A percentile compares a stretch with the other conserved stretches of the same genome.
These are phyloP conservation scores for Chytriomyces confervae DNA, from an alignment of 192 early-diverging fungal genomes.

Conservation along the genomic window DNA sequence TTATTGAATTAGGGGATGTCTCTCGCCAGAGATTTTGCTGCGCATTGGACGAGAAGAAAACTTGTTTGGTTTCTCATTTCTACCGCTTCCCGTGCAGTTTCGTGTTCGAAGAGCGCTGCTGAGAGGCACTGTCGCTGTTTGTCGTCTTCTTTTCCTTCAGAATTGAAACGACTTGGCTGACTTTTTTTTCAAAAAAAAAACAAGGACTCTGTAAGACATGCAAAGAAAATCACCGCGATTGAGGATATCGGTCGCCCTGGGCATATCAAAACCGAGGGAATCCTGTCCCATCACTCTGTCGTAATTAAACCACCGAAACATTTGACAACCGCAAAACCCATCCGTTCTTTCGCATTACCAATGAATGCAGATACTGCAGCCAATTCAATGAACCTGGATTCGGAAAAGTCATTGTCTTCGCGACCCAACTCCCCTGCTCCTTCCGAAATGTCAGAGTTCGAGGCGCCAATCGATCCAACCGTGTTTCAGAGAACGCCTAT, in stretches of 20 bases:
- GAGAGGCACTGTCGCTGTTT: background rate
- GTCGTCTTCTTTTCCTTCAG: no score
- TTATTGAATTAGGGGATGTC: background rate
- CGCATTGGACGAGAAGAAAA: background rate
- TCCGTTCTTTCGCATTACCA: background rate
- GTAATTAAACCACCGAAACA: background rate
- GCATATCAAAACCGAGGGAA: background rate
- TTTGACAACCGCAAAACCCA: background rate
- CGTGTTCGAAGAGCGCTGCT: background rate
- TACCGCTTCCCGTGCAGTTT: background rate
- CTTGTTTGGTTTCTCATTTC: background rate
- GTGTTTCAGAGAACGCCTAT: background rate
- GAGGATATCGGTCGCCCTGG: no score
- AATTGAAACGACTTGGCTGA: no score
- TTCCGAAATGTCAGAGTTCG: constrained; percentile 1
- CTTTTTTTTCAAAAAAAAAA: no score
- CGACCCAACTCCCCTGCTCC: background rate
- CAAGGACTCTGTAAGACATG: no score
- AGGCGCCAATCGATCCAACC: background rate
- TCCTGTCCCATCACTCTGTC: background rate
- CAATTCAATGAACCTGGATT: background rate
- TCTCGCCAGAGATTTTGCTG: background rate
- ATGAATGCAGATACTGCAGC: background rate
- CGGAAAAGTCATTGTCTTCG: no score
- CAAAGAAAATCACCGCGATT: no score